Base-by-base conservation (phyloP, 179 eudicot species). In the Spergularia azorica region DNA sequence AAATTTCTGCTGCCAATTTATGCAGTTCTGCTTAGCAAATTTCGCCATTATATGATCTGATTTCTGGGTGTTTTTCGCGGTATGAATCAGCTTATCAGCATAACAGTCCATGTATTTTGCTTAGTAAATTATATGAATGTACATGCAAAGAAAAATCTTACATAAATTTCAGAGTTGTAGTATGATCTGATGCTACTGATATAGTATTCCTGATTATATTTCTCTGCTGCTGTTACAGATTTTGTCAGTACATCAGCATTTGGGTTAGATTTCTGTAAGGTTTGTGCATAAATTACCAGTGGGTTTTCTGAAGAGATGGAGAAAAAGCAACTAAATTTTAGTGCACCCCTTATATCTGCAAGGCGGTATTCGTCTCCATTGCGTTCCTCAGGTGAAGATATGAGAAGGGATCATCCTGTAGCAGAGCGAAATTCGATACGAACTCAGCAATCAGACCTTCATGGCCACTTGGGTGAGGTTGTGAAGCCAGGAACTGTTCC, bases 401-500 rank as follows among this genome's bases (percentile, higher is more conserved):
- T 16, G 11, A 50, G 71, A 20, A 36, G 21, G 61, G 76, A 78
- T 56, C 52, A 54, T 48, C 78, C 81, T 38, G 36, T 58, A 3
- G 72, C 63, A 65, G 65, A 62, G 15, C 72, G 43, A 39, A 64
- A 65, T 21, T 13, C 63, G 16, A 41, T 78, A 66, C 87, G 79
- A 21, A 17, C 74, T 0, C 75, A 70, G 13, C 83, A 79, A 74
- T 78, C 88, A 14, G 86, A 86, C 51, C 64, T 77, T 81, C 90
- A 85, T 14, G 50, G 9, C 9, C 50, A 46, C 10, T 41, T 81
- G 67, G 86, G 67, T 6, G 95, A 93, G 82, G 94, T 93, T 15
- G 82, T 87, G 15, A 89, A 89, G 72, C 97, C 97, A 2, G 95
- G 88, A 5, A 70, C 97, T 2, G 85, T 95, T 73, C 99, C 97